Base-by-base conservation (phyloP, 2,329 filamentous ascomycete genomes). In the Metarhizium sp. region DNA sequence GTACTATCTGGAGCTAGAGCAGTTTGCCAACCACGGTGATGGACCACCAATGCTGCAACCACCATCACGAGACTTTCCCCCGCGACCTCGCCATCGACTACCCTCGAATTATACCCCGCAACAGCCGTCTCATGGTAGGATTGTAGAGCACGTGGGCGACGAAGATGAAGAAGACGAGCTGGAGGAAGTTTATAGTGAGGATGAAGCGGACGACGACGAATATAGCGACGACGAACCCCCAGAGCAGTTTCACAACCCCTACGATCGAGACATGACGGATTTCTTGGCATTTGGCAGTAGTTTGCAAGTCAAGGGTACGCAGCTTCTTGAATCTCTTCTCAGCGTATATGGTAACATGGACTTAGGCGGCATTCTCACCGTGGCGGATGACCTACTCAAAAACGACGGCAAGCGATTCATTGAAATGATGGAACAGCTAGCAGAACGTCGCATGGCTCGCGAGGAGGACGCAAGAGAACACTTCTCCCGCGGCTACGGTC, bases 371-470 rank as follows among this genome's bases (percentile, higher is more conserved):
- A 96, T 99, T 73, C 85, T 99, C 70, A 99, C 94, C 62, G 94
- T 99, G 67, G 94, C 94, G 71, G 94, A 99, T 77, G 94, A 99
- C 74, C 80, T 99, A 61, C 82, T 99, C 60, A 97, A 97, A 73
- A 99, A 99, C 73, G 94, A 99, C 72, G 94, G 94, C 66, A 96
- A 95, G 73, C 95, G 96, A 68, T 99, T 99, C 75, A 99, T 99
- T 73, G 94, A 99, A 71, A 99, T 99, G 94, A 99, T 99, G 94
- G 94, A 99, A 72, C 92, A 97, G 75, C 81, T 99, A 64, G 94
- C 94, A 42, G 94, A 99, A 75, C 89, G 92, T 65, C 85, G 94
- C 64, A 96, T 99, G 92, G 90, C 92, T 67, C 87, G 94, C 63
- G 92, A 97, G 75, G 92, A 94, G 73, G 91, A 96, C 68, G 89